These are phyloP conservation scores for Colletotrichum cuscutae DNA, from an alignment of 2,329 filamentous ascomycete genomes.

Conservation along the genomic window DNA sequence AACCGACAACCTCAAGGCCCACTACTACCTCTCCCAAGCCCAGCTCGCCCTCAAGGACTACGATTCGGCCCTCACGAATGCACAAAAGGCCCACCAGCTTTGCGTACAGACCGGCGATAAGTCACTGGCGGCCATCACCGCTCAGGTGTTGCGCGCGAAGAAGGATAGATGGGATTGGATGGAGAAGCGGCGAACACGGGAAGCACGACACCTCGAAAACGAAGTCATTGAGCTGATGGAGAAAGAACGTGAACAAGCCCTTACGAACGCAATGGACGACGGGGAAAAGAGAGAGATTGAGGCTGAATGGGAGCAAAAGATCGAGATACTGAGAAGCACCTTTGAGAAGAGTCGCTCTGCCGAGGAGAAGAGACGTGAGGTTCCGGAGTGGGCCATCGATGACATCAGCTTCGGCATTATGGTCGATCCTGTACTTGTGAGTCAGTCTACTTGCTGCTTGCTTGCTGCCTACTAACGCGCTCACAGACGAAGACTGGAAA, in stretches of 20 bases:
- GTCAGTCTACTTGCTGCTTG: conserved; percentile 35
- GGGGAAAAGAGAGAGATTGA: conserved; percentile 59
- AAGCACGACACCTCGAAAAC: conserved; percentile 66
- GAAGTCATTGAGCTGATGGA: conserved; percentile 67
- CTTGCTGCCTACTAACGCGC: conserved; percentile 26
- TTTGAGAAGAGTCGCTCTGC: conserved; percentile 63
- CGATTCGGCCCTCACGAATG: conserved; percentile 77
- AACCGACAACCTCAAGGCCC: conserved; percentile 79
- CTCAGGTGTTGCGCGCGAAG: conserved; percentile 81
- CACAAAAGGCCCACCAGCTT: conserved; percentile 76
- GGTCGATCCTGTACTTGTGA: conserved; percentile 73
- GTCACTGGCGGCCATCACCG: conserved; percentile 76
- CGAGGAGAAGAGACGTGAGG: conserved; percentile 62
- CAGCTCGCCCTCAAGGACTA: conserved; percentile 79
- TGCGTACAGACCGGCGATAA: conserved; percentile 72
- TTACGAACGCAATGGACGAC: conserved; percentile 53
- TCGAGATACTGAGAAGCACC: conserved; percentile 52
- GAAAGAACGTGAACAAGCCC: conserved; percentile 54
- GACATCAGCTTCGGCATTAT: conserved; percentile 80
- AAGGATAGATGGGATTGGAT: conserved; percentile 85
- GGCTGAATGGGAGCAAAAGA: conserved; percentile 60
- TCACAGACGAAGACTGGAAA: conserved; percentile 82
- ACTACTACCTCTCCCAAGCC: conserved; percentile 85
- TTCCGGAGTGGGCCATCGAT: conserved; percentile 82
- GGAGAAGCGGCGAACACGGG: conserved; percentile 70